These are phyloP conservation scores for Backusella luteola DNA, from an alignment of 192 early-diverging fungal species.

Conservation along the genomic window DNA sequence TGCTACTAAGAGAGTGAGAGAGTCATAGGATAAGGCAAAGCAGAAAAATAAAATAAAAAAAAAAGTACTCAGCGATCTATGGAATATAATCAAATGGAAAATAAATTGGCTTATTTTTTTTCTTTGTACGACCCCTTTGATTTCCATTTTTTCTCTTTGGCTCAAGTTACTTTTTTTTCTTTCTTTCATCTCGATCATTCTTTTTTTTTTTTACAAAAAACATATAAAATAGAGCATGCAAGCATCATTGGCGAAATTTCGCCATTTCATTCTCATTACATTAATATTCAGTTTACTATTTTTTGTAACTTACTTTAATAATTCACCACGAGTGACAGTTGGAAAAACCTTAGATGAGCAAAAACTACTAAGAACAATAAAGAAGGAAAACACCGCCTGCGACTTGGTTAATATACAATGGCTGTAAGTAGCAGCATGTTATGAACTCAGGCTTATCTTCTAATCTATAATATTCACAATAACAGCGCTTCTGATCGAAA, in stretches of 20 bases:
- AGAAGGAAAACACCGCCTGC: not conserved
- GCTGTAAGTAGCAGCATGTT: not conserved
- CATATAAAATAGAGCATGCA: not conserved
- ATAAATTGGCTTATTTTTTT: not conserved
- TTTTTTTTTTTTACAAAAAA: not conserved
- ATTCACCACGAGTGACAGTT: not conserved
- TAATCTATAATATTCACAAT: not conserved
- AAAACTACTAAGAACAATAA: not conserved
- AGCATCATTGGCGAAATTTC: constrained; percentile 1
- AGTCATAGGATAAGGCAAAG: not conserved
- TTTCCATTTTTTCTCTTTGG: not conserved
- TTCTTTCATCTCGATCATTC: not conserved
- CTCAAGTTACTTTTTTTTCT: not conserved
- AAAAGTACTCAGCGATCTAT: not conserved
- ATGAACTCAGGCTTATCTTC: not conserved
- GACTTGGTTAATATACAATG: constrained; percentile 1
- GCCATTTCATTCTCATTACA: not conserved
- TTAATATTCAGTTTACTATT: not conserved
- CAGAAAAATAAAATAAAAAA: not conserved
- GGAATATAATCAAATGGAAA: not conserved
- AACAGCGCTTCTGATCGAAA: constrained; percentile 20
- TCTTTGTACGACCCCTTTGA: not conserved
- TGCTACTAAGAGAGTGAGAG: too few species aligned
- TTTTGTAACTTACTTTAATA: not conserved
- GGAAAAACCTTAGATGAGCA: not conserved